Percentiles rank a stretch among this genome's conserved stretches.
Evolutionary conservation across 1,284 basidiomycete genomes (phyloP).

Genomic region (Fomes fomentarius): DNA sequence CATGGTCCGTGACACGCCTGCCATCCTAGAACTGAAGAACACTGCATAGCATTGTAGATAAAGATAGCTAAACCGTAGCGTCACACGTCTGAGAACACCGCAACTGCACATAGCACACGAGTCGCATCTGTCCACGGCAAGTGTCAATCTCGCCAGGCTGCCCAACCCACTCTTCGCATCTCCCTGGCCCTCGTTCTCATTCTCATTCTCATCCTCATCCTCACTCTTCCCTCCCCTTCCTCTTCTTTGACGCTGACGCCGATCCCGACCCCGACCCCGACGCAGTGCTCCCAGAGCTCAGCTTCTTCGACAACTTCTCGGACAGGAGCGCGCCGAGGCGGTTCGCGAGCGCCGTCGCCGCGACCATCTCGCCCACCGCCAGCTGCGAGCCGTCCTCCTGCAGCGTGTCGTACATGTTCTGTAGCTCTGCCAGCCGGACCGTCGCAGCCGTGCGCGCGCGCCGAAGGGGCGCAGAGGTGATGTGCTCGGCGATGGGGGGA

Average conservation of each 20-base stretch:
- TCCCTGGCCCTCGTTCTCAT: too few relatives aligned
- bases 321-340: conserved; percentile 18
- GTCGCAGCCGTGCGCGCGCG: conserved; percentile 17
- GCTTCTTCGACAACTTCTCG: conserved; percentile 17
- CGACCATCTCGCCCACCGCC: conserved; percentile 20
- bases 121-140: too few relatives aligned
- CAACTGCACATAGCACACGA: too few relatives aligned
- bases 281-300: neutral
- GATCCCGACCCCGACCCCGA: neutral
- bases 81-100: too few relatives aligned
- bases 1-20: too few relatives aligned
- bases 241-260: neutral
- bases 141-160: too few relatives aligned
- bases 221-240: neutral
- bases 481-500: neutral
- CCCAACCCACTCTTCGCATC: too few relatives aligned
- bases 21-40: too few relatives aligned
- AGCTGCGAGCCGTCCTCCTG: conserved; percentile 24
- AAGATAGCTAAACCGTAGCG: too few relatives aligned
- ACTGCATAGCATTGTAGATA: too few relatives aligned
- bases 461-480: conserved; percentile 6
- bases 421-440: conserved; percentile 18
- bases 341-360: conserved; percentile 16
- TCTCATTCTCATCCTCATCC: too few relatives aligned
- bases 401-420: conserved; percentile 17